Percentiles rank a stretch among this genome's conserved stretches.
Conservation (phyloP, 169 alveolate genomes). For the Babesia divergens region DNA sequence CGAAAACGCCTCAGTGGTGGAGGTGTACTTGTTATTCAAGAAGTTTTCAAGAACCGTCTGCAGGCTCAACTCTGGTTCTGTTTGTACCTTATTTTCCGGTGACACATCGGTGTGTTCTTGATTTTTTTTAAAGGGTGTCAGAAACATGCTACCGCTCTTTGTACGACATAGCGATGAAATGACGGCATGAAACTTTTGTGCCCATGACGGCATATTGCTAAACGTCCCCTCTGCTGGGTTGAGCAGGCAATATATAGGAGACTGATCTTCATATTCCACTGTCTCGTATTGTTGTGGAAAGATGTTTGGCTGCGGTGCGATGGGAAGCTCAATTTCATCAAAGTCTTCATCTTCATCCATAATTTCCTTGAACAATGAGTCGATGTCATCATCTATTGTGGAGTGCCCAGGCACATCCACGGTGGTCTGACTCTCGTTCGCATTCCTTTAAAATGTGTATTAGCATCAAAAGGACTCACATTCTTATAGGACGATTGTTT, state of each 20-base stretch:
- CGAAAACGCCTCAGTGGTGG: constrained; percentile 53
- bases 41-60: constrained; percentile 42
- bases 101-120: neutral
- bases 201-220: constrained; percentile 44
- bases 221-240: constrained; percentile 30
- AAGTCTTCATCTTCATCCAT: constrained; percentile 30
- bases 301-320: constrained; percentile 8
- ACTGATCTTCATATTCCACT: constrained; percentile 40
- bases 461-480: neutral
- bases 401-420: constrained; percentile 18
- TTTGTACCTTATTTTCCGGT: neutral
- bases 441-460: neutral
- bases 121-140: neutral
- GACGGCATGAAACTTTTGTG: constrained; percentile 23
- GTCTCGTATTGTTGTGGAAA: constrained; percentile 18
- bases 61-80: neutral
- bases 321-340: neutral
- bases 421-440: neutral
- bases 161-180: constrained; percentile 32
- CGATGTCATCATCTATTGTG: constrained; percentile 34
- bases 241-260: constrained; percentile 24
- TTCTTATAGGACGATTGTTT: neutral
- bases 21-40: constrained; percentile 24
- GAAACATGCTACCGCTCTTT: constrained; percentile 19
- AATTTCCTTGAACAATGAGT: constrained; percentile 24